Conservation (phyloP, 2,329 filamentous ascomycete species). For the Colletotrichum sojae region DNA sequence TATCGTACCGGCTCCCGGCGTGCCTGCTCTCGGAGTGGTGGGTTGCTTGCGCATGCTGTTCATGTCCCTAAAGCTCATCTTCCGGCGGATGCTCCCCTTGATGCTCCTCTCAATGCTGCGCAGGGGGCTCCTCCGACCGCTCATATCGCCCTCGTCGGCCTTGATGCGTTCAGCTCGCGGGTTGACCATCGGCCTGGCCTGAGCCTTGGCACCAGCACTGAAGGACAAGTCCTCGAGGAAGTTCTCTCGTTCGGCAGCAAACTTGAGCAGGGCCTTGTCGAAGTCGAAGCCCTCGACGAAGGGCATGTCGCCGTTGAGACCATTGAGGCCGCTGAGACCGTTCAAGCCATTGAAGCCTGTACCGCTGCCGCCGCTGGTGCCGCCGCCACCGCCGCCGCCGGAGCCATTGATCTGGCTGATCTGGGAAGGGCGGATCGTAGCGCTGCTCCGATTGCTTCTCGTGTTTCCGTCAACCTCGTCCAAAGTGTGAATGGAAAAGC, state of each 20-base stretch:
- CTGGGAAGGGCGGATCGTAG: slow-evolving; percentile 69
- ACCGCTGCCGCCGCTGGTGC: slow-evolving; percentile 19
- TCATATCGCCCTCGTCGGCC: slow-evolving; percentile 74
- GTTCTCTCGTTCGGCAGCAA: slow-evolving; percentile 92
- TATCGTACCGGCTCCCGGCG: slow-evolving; percentile 38
- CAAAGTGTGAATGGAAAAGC: slow-evolving; percentile 67
- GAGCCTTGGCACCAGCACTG: slow-evolving; percentile 84
- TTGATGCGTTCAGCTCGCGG: slow-evolving; percentile 87
- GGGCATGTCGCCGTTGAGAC: slow-evolving; percentile 31
- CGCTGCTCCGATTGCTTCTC: slow-evolving; percentile 75
- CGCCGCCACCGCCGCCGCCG: slow-evolving; percentile 39
- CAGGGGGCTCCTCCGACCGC: slow-evolving; percentile 68
- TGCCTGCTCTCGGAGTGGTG: slow-evolving; percentile 60
- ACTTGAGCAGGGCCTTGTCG: slow-evolving; percentile 92
- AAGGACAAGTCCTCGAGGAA: slow-evolving; percentile 95
- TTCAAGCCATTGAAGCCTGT: slow-evolving; percentile 48
- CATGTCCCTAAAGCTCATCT: slow-evolving; percentile 95
- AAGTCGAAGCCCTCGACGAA: slow-evolving; percentile 80
- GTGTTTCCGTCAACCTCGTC: slow-evolving; percentile 73
- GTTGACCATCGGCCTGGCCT: slow-evolving; percentile 79
- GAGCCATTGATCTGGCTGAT: slow-evolving; percentile 41
- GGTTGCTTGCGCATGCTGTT: slow-evolving; percentile 93
- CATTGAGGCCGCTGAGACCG: slow-evolving; percentile 45
- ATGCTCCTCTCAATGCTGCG: slow-evolving; percentile 73
- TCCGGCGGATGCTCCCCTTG: slow-evolving; percentile 89